phyloP scores from a whole-genome alignment of 257 asterid genomes.

The Capsicum rhomboideum region DNA sequence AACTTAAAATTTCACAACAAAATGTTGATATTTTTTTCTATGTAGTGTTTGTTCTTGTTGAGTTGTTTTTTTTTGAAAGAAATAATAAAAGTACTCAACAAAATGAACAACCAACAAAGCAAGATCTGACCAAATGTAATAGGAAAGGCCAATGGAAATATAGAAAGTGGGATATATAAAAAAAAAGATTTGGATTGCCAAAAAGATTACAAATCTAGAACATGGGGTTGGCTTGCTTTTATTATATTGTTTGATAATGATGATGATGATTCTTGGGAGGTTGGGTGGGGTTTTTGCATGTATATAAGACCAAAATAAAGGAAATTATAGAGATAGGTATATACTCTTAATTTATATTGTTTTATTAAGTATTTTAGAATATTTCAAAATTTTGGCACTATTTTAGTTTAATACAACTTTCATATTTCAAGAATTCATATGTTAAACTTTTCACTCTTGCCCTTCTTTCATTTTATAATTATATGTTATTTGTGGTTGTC shows the following conservation, averaged over 20 bases:
- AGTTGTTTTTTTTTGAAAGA: too few relatives aligned
- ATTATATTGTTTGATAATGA: not conserved
- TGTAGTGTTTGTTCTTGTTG: too few relatives aligned
- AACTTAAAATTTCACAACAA: not conserved
- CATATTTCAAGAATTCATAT: too few relatives aligned
- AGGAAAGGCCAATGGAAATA: not conserved
- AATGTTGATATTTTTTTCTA: not conserved
- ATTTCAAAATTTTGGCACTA: too few relatives aligned
- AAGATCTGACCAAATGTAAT: conserved; percentile 25
- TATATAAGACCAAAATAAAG: not conserved
- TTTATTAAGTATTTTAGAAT: too few relatives aligned
- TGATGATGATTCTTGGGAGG: not conserved
- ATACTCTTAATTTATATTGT: too few relatives aligned
- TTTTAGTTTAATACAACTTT: too few relatives aligned
- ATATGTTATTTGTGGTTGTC: too few relatives aligned
- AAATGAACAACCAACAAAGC: conserved; percentile 27
- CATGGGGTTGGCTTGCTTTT: conserved; percentile 1
- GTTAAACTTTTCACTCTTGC: too few relatives aligned
- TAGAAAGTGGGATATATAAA: not conserved
- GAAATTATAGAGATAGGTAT: not conserved
- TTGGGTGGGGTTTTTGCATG: not conserved
- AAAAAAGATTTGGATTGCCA: conserved; percentile 5
- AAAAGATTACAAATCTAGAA: conserved; percentile 4
- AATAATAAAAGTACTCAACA: too few relatives aligned
- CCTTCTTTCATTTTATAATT: too few relatives aligned